These are phyloP conservation scores for Coemansia sp. DNA, from an alignment of 192 early-diverging fungal species.

Conservation along the genomic window DNA sequence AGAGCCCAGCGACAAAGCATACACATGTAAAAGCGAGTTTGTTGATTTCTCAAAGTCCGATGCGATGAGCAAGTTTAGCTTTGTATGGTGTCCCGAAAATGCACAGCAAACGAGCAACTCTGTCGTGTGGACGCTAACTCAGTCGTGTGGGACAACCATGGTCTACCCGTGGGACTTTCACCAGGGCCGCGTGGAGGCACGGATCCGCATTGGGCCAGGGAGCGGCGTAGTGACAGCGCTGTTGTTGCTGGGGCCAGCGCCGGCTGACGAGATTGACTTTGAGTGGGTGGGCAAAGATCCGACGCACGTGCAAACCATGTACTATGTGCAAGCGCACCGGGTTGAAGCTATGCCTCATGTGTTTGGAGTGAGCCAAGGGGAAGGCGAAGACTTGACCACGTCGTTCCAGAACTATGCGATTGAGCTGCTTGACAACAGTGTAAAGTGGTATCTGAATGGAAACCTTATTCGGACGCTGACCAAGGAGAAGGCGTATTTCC, in stretches of 20 bases:
- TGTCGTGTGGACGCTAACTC: constrained; percentile 38
- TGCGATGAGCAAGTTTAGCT: constrained; percentile 42
- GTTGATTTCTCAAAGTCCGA: constrained; percentile 29
- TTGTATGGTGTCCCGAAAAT: constrained; percentile 53
- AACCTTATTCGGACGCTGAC: constrained; percentile 1
- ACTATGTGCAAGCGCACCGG: constrained; percentile 51
- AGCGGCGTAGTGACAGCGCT: constrained; percentile 57
- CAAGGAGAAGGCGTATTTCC: constrained; percentile 17
- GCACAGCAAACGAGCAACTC: constrained; percentile 37
- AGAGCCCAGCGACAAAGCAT: constrained; percentile 16
- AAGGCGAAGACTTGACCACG: constrained; percentile 37
- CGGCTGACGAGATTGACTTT: constrained; percentile 63
- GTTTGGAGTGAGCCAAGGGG: constrained; percentile 27
- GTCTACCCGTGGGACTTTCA: constrained; percentile 45
- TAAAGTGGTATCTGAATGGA: constrained; percentile 62
- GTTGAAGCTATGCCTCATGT: constrained; percentile 29
- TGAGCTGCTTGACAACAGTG: constrained; percentile 55
- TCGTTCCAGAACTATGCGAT: constrained; percentile 60
- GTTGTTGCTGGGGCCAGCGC: constrained; percentile 46
- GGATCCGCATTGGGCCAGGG: constrained; percentile 33
- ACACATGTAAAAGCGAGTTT: constrained; percentile 35
- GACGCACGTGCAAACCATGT: constrained; percentile 53
- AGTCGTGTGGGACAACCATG: constrained; percentile 48
- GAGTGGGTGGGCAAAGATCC: constrained; percentile 62
- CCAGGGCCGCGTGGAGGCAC: constrained; percentile 38